Base-by-base conservation (phyloP, 108 stramenopile species). In the Nitzschia palea region DNA sequence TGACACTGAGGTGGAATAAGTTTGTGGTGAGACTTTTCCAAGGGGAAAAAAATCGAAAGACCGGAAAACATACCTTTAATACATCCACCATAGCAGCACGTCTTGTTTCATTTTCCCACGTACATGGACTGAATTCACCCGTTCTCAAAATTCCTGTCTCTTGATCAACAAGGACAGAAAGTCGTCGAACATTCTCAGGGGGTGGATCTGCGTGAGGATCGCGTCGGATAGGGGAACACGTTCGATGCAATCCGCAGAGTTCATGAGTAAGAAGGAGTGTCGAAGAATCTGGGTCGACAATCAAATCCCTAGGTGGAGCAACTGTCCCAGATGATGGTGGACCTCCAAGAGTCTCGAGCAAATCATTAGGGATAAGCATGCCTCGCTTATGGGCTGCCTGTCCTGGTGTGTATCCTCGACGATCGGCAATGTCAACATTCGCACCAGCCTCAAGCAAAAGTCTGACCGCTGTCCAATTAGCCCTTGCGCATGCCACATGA, bases 131-230 rank as follows among this genome's bases (percentile, higher is more conserved):
- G 55, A 95, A 95, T 67, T 95, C 90, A 42, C 74, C 80, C 4
- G 79, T 72, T 62, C 86, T 74, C 42, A 95, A 67, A 58, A 92
- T 95, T 9, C 94, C 94, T 43, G 84, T 86, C 9, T 90, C 82
- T 10, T 83, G 56, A 64, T 95, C 90, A 22, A 86, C 73, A 23
- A 95, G 63, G 3, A 95, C 94, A 44, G 83, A 80, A 31, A 95
- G 80, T 8, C 94, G 78, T 50, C 87, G 67, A 32, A 95, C 81
- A 77, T 95, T 95, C 65, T 95, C 94, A 1, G 94, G 94, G 17
- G 91, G 91, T 33, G 90, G 89, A 22, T 90, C 89, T 15, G 71
- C 77, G 2, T 58, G 68, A 33, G 80, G 77, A 76, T 84, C 85
- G 60, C 94, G 76, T 20, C 78, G 75, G 2, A 95, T 92, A 12